Conservation (phyloP, 106 monocot species). For the Chionographis japonica region DNA sequence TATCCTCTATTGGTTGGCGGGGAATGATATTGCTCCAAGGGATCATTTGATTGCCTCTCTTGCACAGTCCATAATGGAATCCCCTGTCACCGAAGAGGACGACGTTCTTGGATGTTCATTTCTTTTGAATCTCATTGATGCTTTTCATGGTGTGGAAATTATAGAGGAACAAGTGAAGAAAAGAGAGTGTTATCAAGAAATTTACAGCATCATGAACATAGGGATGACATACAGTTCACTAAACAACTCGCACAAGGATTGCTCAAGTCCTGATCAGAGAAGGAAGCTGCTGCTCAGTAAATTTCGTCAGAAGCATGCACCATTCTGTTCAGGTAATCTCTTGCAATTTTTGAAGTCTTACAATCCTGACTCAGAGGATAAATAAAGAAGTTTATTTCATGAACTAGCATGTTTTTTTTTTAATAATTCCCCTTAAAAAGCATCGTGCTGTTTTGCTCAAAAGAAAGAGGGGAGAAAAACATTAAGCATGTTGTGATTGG, state of each 20-base stretch:
- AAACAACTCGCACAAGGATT: conserved; percentile 51
- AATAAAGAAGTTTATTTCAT: neutral
- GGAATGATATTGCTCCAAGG: conserved; percentile 63
- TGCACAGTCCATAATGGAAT: conserved; percentile 63
- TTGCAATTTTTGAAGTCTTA: conserved; percentile 5
- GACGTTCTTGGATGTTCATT: conserved; percentile 73
- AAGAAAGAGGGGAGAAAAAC: no score
- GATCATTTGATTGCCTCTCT: conserved; percentile 71
- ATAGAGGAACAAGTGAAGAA: conserved; percentile 74
- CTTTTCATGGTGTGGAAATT: conserved; percentile 59
- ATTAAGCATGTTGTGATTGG: no score
- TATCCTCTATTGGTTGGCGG: conserved; percentile 68
- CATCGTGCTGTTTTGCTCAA: no score
- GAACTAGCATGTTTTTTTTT: no score
- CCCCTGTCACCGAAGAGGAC: conserved; percentile 54
- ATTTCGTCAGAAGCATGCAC: conserved; percentile 56
- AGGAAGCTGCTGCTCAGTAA: conserved; percentile 54
- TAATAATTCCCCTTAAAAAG: no score
- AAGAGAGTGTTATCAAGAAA: conserved; percentile 62
- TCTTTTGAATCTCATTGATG: conserved; percentile 78
- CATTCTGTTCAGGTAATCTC: conserved; percentile 67
- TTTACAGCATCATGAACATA: conserved; percentile 75
- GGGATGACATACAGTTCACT: conserved; percentile 82
- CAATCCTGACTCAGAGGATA: neutral
- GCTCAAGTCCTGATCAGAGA: conserved; percentile 58